A percentile compares a stretch with the other conserved stretches of the same genome.
These are phyloP conservation scores for Penicillium expansum DNA, from an alignment of 2,329 filamentous ascomycete genomes.

Conservation along the genomic window DNA sequence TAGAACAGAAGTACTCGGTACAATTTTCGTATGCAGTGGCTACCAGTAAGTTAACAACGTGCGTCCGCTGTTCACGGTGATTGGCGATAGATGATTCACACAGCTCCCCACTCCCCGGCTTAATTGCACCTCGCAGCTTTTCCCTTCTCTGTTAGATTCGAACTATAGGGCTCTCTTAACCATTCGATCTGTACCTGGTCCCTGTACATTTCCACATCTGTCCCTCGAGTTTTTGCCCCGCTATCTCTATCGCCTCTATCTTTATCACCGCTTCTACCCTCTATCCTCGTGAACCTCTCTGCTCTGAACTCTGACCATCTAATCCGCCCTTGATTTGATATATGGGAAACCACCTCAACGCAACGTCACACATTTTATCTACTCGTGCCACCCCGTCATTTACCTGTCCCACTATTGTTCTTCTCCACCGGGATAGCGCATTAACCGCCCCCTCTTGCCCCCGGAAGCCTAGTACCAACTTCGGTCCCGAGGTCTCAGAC, in stretches of 20 bases:
- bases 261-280: constrained; percentile 1
- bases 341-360: neutral
- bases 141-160: constrained; percentile 4
- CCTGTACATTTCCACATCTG: neutral
- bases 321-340: neutral
- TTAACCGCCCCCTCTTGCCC: constrained; percentile 14
- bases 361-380: constrained; percentile 14
- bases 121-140: constrained; percentile 10
- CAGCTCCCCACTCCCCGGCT: constrained; percentile 22
- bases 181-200: constrained; percentile 2
- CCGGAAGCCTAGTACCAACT: constrained; percentile 5
- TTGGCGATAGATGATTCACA: constrained; percentile 16
- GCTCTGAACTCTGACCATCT: neutral
- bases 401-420: constrained; percentile 20
- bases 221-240: neutral
- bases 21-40: neutral
- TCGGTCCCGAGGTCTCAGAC: neutral
- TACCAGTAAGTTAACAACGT: constrained; percentile 18
- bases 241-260: neutral
- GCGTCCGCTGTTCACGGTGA: constrained; percentile 19
- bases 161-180: neutral
- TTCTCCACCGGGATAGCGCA: constrained; percentile 17
- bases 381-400: constrained; percentile 12
- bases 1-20: neutral
- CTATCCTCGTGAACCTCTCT: neutral